phyloP scores from a whole-genome alignment of 2,329 filamentous ascomycete genomes.

The Zelopaecilomyces penicillatus region DNA sequence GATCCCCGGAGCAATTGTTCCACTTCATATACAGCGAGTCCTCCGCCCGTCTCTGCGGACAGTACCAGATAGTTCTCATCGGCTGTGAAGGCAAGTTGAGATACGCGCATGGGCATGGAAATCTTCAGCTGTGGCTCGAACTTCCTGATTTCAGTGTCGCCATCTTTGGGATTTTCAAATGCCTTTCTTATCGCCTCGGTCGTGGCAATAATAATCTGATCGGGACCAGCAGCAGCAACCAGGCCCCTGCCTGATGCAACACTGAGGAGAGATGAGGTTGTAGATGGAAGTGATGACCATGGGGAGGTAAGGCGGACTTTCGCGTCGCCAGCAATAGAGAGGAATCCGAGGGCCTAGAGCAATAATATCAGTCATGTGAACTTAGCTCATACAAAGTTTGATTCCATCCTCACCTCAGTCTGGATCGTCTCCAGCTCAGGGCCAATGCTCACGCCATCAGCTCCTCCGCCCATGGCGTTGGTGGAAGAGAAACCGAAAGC shows the following conservation, averaged over 20 bases:
- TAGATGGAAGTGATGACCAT: constrained; percentile 69
- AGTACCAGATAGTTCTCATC: constrained; percentile 79
- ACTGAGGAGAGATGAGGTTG: constrained; percentile 74
- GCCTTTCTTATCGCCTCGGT: constrained; percentile 72
- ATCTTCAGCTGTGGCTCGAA: constrained; percentile 70
- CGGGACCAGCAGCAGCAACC: constrained; percentile 78
- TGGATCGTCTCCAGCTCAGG: constrained; percentile 68
- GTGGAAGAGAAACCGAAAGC: constrained; percentile 53
- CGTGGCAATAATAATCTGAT: constrained; percentile 65
- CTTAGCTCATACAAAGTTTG: constrained; percentile 7
- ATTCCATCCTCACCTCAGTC: constrained; percentile 55
- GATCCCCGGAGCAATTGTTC: constrained; percentile 57
- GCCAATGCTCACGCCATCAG: constrained; percentile 37
- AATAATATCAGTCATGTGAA: constrained; percentile 10
- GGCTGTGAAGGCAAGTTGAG: constrained; percentile 84
- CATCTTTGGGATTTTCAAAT: constrained; percentile 52
- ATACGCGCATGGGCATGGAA: constrained; percentile 64
- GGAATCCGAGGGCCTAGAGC: constrained; percentile 65
- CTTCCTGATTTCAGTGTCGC: constrained; percentile 55
- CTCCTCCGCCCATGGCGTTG: constrained; percentile 34
- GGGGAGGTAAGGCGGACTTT: constrained; percentile 73
- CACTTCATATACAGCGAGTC: constrained; percentile 76
- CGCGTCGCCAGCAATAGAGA: constrained; percentile 67
- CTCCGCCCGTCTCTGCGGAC: constrained; percentile 71
- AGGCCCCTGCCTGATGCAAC: constrained; percentile 74